Evolutionary conservation across 1,139 yeast species (phyloP).

Genomic region (Pichia sp.): DNA sequence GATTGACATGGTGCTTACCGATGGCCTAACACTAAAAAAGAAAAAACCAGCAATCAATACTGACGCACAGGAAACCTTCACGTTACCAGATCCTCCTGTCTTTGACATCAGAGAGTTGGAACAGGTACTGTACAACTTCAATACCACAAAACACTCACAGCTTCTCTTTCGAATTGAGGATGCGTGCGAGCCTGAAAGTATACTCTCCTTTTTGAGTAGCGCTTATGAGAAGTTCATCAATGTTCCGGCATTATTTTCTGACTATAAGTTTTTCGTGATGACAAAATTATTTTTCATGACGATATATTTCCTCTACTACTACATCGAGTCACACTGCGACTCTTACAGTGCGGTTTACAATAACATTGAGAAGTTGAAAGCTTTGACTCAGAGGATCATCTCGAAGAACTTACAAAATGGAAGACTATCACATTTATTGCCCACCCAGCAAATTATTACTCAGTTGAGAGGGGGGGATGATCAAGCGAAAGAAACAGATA

Average conservation of each 20-base stretch:
- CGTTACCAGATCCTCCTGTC: not conserved
- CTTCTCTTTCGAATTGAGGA: not conserved
- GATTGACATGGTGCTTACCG: slow-evolving; percentile 3
- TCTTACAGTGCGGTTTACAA: not conserved
- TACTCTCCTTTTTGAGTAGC: slow-evolving; percentile 11
- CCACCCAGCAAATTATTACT: slow-evolving; percentile 6
- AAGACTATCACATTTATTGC: slow-evolving; percentile 7
- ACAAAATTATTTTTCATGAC: slow-evolving; percentile 11
- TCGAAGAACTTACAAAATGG: slow-evolving; percentile 8
- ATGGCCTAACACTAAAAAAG: not conserved
- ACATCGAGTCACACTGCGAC: slow-evolving; percentile 7
- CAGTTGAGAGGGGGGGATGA: not conserved
- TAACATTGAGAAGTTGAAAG: slow-evolving; percentile 8
- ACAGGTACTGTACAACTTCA: not conserved
- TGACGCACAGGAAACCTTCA: not conserved
- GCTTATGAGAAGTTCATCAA: slow-evolving; percentile 11
- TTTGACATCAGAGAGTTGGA: slow-evolving; percentile 8
- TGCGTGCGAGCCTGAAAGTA: not conserved
- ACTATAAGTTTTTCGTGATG: slow-evolving; percentile 17
- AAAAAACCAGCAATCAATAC: not conserved
- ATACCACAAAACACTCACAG: not conserved
- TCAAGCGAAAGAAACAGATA: not conserved
- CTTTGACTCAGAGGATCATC: slow-evolving; percentile 7
- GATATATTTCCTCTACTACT: slow-evolving; percentile 15
- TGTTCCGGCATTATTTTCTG: slow-evolving; percentile 9